These are phyloP conservation scores for Trichoderma arundinaceum DNA, from an alignment of 2,329 filamentous ascomycete species.

Conservation along the genomic window DNA sequence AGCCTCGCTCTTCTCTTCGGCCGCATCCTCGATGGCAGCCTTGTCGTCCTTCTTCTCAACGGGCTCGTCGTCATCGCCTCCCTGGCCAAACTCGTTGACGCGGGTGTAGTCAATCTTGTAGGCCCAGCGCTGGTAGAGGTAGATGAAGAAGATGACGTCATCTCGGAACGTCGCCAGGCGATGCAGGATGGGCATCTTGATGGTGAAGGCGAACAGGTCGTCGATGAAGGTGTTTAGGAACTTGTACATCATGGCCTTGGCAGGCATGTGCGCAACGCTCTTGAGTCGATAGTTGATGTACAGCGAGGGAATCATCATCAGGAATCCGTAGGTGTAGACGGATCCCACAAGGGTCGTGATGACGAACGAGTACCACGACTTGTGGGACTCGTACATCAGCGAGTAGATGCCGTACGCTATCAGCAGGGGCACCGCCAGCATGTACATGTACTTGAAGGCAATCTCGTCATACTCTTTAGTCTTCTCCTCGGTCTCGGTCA, in stretches of 20 bases:
- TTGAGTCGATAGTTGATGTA: conserved; percentile 99
- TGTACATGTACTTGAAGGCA: conserved; percentile 97
- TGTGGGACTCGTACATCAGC: conserved; percentile 89
- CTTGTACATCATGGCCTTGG: conserved; percentile 96
- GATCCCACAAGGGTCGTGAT: conserved; percentile 94
- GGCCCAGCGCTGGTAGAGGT: conserved; percentile 90
- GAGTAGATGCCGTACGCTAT: conserved; percentile 90
- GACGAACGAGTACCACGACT: conserved; percentile 97
- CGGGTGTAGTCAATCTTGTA: conserved; percentile 91
- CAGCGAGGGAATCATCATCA: conserved; percentile 97
- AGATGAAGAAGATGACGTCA: conserved; percentile 98
- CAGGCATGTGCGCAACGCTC: conserved; percentile 95
- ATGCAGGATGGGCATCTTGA: conserved; percentile 98
- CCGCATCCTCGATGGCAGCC: conserved; percentile 42
- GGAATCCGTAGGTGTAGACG: conserved; percentile 96
- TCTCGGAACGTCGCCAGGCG: conserved; percentile 90
- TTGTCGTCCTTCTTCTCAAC: conserved; percentile 47
- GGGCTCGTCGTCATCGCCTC: conserved; percentile 80
- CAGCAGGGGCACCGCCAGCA: conserved; percentile 85
- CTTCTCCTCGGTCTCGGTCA: conserved; percentile 94
- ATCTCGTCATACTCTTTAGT: conserved; percentile 98
- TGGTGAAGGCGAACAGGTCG: conserved; percentile 97
- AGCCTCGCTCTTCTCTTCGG: conserved; percentile 46
- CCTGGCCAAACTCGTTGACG: conserved; percentile 98
- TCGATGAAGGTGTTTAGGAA: conserved; percentile 99